Evolutionary conservation across 2,329 filamentous ascomycete species (phyloP).

Genomic region (Phaeosphaeriaceae sp.): DNA sequence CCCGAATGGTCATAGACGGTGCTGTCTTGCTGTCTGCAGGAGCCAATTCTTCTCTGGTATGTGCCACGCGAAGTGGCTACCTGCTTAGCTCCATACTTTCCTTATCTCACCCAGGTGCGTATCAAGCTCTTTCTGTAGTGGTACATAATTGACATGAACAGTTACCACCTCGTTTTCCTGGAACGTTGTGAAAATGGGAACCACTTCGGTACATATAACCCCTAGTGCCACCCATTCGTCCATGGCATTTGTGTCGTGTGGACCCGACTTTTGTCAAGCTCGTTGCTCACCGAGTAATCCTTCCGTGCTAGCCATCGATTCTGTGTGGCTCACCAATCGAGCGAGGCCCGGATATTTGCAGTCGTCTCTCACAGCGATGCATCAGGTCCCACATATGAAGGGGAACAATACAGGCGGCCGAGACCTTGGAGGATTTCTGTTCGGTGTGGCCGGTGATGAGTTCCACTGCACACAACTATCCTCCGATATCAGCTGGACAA

Average conservation of each 20-base stretch:
- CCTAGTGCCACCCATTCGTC: conserved; percentile 29
- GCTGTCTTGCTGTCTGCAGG: conserved; percentile 27
- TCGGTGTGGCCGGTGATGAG: conserved; percentile 56
- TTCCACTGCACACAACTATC: conserved; percentile 58
- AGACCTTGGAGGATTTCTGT: conserved; percentile 53
- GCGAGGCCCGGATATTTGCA: conserved; percentile 38
- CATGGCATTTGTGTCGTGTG: conserved; percentile 48
- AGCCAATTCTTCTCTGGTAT: conserved; percentile 31
- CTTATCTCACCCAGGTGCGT: conserved; percentile 13
- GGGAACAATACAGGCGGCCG: conserved; percentile 45
- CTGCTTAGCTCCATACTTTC: conserved; percentile 25
- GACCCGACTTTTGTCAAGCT: conserved; percentile 46
- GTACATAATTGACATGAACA: conserved; percentile 5
- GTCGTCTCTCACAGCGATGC: conserved; percentile 37
- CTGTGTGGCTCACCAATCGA: conserved; percentile 47
- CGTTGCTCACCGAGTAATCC: conserved; percentile 17
- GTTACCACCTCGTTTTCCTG: conserved; percentile 10
- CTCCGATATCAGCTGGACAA: conserved; percentile 33
- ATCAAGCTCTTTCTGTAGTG: not conserved
- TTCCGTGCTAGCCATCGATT: conserved; percentile 33
- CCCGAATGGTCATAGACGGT: conserved; percentile 38
- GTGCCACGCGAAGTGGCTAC: conserved; percentile 46
- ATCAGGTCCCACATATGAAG: conserved; percentile 34
- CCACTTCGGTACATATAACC: conserved; percentile 34
- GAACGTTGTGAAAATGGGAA: conserved; percentile 30